Conservation (phyloP, 2,329 filamentous ascomycete species). For the Xylariaceae sp. region DNA sequence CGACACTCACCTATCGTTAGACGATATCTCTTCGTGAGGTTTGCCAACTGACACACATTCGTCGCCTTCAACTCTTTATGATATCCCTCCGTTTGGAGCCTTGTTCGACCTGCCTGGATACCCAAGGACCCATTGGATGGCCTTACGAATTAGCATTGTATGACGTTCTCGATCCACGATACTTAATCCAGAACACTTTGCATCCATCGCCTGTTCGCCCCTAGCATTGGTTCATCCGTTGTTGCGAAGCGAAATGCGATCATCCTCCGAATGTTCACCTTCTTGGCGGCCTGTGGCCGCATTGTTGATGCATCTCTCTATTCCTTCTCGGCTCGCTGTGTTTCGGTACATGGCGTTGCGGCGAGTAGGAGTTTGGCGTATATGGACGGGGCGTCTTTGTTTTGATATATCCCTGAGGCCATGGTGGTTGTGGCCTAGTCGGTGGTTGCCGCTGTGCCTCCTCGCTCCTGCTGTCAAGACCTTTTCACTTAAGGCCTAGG, state of each 20-base stretch:
- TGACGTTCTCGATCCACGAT: conserved; percentile 20
- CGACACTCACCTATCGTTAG: conserved; percentile 45
- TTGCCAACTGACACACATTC: conserved; percentile 3
- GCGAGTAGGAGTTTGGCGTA: conserved; percentile 12
- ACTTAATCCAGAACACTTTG: conserved; percentile 9
- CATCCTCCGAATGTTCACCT: conserved; percentile 1
- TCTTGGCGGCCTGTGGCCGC: conserved; percentile 7
- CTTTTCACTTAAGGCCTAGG: neutral
- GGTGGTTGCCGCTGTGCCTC: neutral
- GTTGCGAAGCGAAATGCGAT: neutral
- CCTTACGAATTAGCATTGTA: conserved; percentile 21
- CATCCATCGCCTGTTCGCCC: conserved; percentile 7
- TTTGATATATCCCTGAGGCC: conserved; percentile 4
- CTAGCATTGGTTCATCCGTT: conserved; percentile 7
- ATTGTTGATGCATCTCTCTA: conserved; percentile 18
- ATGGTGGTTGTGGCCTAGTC: conserved; percentile 3
- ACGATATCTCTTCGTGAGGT: conserved; percentile 36
- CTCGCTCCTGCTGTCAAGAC: conserved; percentile 1
- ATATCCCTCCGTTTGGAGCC: conserved; percentile 20
- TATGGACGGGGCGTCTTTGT: conserved; percentile 15
- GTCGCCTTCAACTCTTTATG: conserved; percentile 11
- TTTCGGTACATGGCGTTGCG: conserved; percentile 14
- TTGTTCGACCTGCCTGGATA: conserved; percentile 23
- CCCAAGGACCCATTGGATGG: conserved; percentile 25
- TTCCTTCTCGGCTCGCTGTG: conserved; percentile 3